Conservation (phyloP, 306 rosid genomes). For the Boehmeria nivea region DNA sequence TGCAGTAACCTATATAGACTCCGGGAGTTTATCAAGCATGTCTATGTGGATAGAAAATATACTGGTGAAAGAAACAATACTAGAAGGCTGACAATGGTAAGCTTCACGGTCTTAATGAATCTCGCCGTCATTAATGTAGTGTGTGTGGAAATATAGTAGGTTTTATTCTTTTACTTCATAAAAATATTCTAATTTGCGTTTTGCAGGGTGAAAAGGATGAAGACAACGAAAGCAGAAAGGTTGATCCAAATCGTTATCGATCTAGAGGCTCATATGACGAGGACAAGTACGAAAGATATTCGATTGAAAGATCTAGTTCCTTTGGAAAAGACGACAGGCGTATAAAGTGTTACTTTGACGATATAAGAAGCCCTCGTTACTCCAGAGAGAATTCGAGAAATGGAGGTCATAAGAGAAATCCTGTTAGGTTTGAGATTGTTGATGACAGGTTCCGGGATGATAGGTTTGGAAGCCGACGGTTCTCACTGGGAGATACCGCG, state of each 20-base stretch:
- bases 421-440: slow-evolving; percentile 64
- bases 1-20: slow-evolving; percentile 62
- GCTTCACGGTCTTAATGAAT: slow-evolving; percentile 11
- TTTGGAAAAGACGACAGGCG: slow-evolving; percentile 25
- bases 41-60: slow-evolving; percentile 61
- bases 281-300: slow-evolving; percentile 11
- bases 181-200: background rate
- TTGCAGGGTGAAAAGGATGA: slow-evolving; percentile 51
- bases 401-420: slow-evolving; percentile 37
- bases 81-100: slow-evolving; percentile 53
- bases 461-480: slow-evolving; percentile 29
- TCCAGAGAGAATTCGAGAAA: slow-evolving; percentile 30
- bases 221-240: slow-evolving; percentile 32
- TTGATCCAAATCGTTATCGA: slow-evolving; percentile 27
- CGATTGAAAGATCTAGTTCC: slow-evolving; percentile 37
- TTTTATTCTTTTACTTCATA: no score
- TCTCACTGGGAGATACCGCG: slow-evolving; percentile 38
- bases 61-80: slow-evolving; percentile 46
- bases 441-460: slow-evolving; percentile 72
- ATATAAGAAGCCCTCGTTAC: slow-evolving; percentile 64
- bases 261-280: slow-evolving; percentile 26
- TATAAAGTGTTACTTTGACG: slow-evolving; percentile 53
- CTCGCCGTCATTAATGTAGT: background rate
- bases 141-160: no score
- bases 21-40: slow-evolving; percentile 68